Percentiles rank a stretch among this genome's conserved stretches.
phyloP scores from a whole-genome alignment of 495 filamentous ascomycete genomes.

The Sordaria brevicollis region DNA sequence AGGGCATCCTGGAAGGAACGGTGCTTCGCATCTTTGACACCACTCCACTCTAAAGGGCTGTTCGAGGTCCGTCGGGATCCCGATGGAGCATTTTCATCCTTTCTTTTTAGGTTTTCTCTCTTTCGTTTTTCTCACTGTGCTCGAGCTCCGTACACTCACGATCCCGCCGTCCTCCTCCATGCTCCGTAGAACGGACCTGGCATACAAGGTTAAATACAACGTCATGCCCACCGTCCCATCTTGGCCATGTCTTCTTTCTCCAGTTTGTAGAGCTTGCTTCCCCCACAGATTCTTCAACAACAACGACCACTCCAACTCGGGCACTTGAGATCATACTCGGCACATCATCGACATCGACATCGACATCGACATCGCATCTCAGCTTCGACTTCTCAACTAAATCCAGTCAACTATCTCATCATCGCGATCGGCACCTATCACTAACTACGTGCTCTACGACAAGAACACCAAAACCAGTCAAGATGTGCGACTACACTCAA shows the following conservation, averaged over 20 bases:
- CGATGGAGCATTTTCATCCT: not conserved
- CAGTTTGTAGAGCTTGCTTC: not conserved
- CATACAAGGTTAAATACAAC: not conserved
- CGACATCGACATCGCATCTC: not conserved
- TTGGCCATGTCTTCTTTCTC: not conserved
- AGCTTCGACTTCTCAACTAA: not conserved
- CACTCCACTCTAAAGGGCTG: not conserved
- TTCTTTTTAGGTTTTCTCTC: not conserved
- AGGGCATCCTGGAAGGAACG: not conserved
- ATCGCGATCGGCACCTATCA: not conserved
- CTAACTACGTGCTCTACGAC: not conserved
- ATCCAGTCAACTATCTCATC: not conserved
- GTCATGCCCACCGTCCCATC: not conserved
- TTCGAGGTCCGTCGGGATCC: not conserved
- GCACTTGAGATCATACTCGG: not conserved
- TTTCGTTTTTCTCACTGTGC: not conserved
- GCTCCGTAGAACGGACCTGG: not conserved
- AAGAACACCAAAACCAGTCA: not conserved
- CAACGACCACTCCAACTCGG: not conserved
- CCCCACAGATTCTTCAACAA: not conserved
- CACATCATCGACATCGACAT: not conserved
- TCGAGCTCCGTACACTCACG: not conserved
- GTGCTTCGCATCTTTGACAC: not conserved
- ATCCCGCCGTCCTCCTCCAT: too few relatives aligned
- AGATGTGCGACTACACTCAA: slow-evolving; percentile 26